A percentile compares a stretch with the other conserved stretches of the same genome.
Conservation (phyloP, 2,329 filamentous ascomycete genomes). For the Hymenoscyphus salicellus region DNA sequence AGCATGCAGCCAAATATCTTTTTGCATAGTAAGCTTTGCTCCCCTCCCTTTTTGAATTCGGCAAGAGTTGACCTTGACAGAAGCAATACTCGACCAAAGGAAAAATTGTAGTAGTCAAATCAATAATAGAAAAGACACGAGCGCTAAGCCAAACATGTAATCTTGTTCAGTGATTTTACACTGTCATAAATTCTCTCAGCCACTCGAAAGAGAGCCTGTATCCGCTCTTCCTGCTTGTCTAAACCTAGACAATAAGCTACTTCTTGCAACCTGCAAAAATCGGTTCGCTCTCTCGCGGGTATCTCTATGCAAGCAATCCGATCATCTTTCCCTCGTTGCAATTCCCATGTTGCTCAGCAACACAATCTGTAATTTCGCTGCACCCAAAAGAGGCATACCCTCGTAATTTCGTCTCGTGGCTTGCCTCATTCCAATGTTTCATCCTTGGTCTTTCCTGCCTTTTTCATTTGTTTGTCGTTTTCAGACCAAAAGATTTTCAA, state of each 20-base stretch:
- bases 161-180: neutral
- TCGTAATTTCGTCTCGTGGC: constrained; percentile 28
- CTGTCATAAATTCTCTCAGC: neutral
- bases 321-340: neutral
- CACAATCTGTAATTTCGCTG: neutral
- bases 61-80: constrained; percentile 23
- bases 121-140: neutral
- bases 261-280: neutral
- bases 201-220: neutral
- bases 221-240: neutral
- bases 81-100: constrained; percentile 23
- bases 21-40: constrained; percentile 50
- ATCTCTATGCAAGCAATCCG: constrained; percentile 21
- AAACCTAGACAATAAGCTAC: neutral
- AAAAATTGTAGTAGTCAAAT: constrained; percentile 26
- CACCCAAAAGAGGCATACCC: constrained; percentile 21
- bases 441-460: neutral
- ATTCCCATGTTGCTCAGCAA: constrained; percentile 25
- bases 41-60: neutral
- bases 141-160: neutral
- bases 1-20: constrained; percentile 85
- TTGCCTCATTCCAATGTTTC: constrained; percentile 6
- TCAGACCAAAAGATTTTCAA: constrained; percentile 35
- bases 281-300: constrained; percentile 16
- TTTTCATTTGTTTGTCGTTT: neutral